Percentiles rank a stretch among this genome's conserved stretches.
Conservation (phyloP, 495 filamentous ascomycete genomes). For the Rostrohypoxylon terebratum region DNA sequence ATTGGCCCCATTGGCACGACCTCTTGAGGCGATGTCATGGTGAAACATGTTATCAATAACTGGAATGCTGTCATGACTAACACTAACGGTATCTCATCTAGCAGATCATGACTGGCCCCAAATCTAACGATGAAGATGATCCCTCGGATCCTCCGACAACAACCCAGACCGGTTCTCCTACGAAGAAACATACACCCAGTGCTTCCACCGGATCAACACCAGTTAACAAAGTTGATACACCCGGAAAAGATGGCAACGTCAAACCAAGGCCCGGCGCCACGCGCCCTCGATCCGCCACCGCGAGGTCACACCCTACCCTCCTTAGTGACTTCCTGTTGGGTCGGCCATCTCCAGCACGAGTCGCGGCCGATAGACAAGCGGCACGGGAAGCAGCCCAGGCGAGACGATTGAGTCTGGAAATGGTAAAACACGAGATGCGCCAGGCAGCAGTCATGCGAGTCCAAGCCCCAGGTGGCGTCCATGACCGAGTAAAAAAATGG, state of each 20-base stretch:
- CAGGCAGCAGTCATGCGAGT: conserved; percentile 59
- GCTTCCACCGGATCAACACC: conserved; percentile 24
- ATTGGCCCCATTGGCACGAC: conserved; percentile 29
- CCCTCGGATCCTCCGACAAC: conserved; percentile 43
- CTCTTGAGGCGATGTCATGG: conserved; percentile 11
- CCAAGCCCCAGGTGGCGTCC: conserved; percentile 66
- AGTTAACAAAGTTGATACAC: conserved; percentile 19
- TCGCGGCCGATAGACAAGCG: conserved; percentile 52
- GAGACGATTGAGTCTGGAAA: conserved; percentile 59
- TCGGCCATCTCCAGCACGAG: conserved; percentile 60
- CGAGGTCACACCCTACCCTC: conserved; percentile 55
- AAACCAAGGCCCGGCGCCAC: conserved; percentile 56
- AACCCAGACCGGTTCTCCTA: conserved; percentile 20
- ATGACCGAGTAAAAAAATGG: conserved; percentile 79
- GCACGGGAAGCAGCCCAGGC: conserved; percentile 53
- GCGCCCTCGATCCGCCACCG: conserved; percentile 44
- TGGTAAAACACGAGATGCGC: conserved; percentile 63
- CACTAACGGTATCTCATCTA: conserved; percentile 17
- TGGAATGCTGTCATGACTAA: conserved; percentile 43
- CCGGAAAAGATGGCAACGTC: conserved; percentile 49
- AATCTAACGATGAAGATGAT: conserved; percentile 48
- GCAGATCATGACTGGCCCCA: conserved; percentile 50
- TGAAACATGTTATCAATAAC: conserved; percentile 1
- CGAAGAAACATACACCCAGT: conserved; percentile 31
- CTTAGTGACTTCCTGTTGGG: conserved; percentile 67